phyloP scores from a whole-genome alignment of 306 rosid species.

The Cucumis hystrix region DNA sequence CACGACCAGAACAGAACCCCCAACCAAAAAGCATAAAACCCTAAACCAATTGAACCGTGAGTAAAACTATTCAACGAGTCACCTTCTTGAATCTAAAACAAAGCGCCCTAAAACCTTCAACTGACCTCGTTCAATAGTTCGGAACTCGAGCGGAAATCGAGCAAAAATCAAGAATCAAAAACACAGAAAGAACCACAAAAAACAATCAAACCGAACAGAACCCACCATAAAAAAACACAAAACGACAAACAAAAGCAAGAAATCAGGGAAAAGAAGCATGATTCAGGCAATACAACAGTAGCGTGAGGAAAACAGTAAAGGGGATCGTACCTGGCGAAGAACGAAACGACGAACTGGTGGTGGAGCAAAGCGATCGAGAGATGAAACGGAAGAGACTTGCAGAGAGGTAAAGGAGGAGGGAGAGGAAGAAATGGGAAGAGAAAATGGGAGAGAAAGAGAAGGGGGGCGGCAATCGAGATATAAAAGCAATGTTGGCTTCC shows the following conservation, averaged over 20 bases:
- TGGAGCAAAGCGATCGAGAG: background rate
- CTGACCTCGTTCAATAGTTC: background rate
- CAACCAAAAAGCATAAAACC: background rate
- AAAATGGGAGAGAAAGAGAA: background rate
- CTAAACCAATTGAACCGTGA: background rate
- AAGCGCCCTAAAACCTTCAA: background rate
- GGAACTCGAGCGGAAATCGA: background rate
- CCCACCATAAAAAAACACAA: background rate
- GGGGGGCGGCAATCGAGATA: slow-evolving; percentile 2
- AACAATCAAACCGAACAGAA: background rate
- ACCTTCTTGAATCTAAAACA: background rate
- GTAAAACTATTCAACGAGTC: background rate
- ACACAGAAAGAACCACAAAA: background rate
- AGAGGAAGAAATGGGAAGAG: background rate
- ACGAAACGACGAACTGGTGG: background rate
- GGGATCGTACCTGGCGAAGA: background rate
- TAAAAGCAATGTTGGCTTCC: slow-evolving; percentile 2
- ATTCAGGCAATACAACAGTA: slow-evolving; percentile 3
- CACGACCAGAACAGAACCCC: background rate
- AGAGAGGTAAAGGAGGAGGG: background rate
- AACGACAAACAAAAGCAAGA: background rate
- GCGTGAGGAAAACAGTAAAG: background rate
- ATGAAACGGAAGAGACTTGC: background rate
- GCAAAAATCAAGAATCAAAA: background rate
- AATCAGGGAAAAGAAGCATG: background rate